Conservation (phyloP, 208 protist genomes). For the Sergeia podlipaevii region DNA sequence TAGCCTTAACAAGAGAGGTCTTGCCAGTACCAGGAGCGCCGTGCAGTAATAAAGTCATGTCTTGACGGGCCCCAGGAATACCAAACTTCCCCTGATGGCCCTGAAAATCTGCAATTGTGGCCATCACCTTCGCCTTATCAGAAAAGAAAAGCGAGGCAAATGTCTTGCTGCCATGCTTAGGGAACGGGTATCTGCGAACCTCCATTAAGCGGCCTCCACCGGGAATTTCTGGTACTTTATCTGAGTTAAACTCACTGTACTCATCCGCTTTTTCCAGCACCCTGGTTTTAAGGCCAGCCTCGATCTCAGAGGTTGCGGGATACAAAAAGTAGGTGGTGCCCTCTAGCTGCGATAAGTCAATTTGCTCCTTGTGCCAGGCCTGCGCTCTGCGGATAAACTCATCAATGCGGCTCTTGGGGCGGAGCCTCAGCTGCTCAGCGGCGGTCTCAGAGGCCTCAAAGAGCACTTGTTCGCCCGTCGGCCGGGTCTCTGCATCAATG, state of each 20-base stretch:
- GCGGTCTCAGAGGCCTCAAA: neutral
- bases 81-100: conserved; percentile 60
- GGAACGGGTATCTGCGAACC: conserved; percentile 13
- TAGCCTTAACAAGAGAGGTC: conserved; percentile 85
- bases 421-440: neutral
- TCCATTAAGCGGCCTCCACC: conserved; percentile 4
- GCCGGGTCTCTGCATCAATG: neutral
- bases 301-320: conserved; percentile 16
- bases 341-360: conserved; percentile 6
- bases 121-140: conserved; percentile 61
- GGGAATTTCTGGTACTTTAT: neutral
- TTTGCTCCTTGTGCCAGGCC: conserved; percentile 35
- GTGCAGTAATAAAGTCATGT: conserved; percentile 81
- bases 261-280: conserved; percentile 13
- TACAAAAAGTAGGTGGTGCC: conserved; percentile 46
- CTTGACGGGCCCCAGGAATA: conserved; percentile 52
- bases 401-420: conserved; percentile 32
- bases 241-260: neutral
- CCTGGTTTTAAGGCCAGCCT: neutral
- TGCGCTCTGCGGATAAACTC: conserved; percentile 48
- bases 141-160: conserved; percentile 84
- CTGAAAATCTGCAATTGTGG: conserved; percentile 61
- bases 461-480: neutral
- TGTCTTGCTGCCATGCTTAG: conserved; percentile 25
- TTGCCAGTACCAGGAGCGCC: conserved; percentile 94